Conservation (phyloP, 257 asterid genomes). For the Scutellaria baicalensis region DNA sequence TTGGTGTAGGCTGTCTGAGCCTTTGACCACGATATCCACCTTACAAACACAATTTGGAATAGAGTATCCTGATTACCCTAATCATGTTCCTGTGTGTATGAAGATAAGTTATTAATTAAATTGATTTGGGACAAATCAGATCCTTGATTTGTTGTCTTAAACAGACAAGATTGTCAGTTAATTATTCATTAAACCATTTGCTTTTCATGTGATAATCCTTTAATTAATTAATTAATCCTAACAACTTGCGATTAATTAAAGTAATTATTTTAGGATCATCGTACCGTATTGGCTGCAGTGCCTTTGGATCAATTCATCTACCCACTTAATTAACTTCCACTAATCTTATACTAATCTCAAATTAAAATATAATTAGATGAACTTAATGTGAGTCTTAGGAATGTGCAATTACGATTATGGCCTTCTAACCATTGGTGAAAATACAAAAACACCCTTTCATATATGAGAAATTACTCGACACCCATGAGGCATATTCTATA, state of each 20-base stretch:
- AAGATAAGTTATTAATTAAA: conserved; percentile 25
- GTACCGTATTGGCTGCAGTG: conserved; percentile 37
- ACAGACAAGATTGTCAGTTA: conserved; percentile 45
- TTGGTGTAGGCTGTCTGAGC: no score
- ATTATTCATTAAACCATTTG: conserved; percentile 23
- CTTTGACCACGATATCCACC: no score
- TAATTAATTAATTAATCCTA: conserved; percentile 9
- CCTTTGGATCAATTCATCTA: conserved; percentile 12
- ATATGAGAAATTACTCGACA: background rate
- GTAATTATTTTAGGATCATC: conserved; percentile 22
- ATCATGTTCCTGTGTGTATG: conserved; percentile 19
- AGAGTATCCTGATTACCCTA: conserved; percentile 7
- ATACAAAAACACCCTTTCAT: background rate
- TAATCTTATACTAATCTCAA: conserved; percentile 3
- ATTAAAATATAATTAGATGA: background rate
- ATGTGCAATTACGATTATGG: background rate
- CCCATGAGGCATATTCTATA: background rate
- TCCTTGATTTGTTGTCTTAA: conserved; percentile 21
- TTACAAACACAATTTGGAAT: background rate
- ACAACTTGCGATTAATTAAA: conserved; percentile 24
- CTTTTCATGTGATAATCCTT: conserved; percentile 26
- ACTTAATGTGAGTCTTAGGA: background rate
- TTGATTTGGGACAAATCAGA: conserved; percentile 16
- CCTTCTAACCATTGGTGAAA: background rate
- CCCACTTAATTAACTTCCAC: conserved; percentile 8